These are phyloP conservation scores for Thyridium curvatum DNA, from an alignment of 2,329 filamentous ascomycete species.

Conservation along the genomic window DNA sequence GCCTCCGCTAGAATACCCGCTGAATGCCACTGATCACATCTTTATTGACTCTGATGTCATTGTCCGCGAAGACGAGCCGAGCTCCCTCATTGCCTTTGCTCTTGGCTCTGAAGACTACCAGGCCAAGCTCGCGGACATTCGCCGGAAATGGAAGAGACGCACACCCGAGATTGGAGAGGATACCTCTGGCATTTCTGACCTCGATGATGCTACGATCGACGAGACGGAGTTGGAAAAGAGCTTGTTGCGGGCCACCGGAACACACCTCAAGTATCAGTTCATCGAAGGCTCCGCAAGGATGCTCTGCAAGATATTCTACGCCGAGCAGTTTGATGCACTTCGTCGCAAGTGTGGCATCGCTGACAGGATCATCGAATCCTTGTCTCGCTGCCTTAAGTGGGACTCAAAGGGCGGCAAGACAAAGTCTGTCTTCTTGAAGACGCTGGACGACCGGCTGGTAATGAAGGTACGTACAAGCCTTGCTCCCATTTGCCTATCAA, in stretches of 20 bases:
- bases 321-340: slow-evolving; percentile 94
- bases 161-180: slow-evolving; percentile 16
- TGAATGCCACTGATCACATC: slow-evolving; percentile 83
- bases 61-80: slow-evolving; percentile 94
- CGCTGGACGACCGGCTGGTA: slow-evolving; percentile 87
- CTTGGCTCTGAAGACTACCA: slow-evolving; percentile 84
- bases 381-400: slow-evolving; percentile 95
- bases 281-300: slow-evolving; percentile 89
- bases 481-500: not conserved
- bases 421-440: slow-evolving; percentile 95
- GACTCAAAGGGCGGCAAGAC: slow-evolving; percentile 98
- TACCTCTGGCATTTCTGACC: slow-evolving; percentile 24
- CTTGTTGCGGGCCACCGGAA: slow-evolving; percentile 76
- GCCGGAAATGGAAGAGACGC: slow-evolving; percentile 38
- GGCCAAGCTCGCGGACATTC: slow-evolving; percentile 66
- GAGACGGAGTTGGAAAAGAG: slow-evolving; percentile 80
- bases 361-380: slow-evolving; percentile 88
- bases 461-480: slow-evolving; percentile 61
- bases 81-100: slow-evolving; percentile 90
- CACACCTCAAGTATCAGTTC: slow-evolving; percentile 94
- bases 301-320: slow-evolving; percentile 98
- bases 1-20: slow-evolving; percentile 86
- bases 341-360: slow-evolving; percentile 87
- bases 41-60: slow-evolving; percentile 97
- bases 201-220: slow-evolving; percentile 33